Evolutionary conservation across 768 basidiomycete species (phyloP).

Genomic region (Naematelia aurantialba): DNA sequence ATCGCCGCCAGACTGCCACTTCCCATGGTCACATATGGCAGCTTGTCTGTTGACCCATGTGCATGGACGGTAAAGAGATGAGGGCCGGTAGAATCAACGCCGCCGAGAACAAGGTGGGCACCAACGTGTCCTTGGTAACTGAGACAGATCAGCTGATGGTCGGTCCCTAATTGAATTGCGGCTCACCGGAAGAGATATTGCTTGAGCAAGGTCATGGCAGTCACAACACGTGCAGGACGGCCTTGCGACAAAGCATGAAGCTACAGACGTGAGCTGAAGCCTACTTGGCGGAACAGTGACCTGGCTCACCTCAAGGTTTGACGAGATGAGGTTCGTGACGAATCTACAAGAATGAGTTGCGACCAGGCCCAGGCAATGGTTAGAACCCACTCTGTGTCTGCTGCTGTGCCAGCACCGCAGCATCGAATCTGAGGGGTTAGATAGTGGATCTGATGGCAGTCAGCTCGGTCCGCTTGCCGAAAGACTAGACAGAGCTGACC

Average conservation of each 20-base stretch:
- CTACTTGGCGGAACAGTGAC: background rate
- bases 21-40: conserved; percentile 99
- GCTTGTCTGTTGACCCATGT: conserved; percentile 96
- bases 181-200: conserved; percentile 84
- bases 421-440: conserved; percentile 92
- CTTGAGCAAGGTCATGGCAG: conserved; percentile 98
- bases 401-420: conserved; percentile 98
- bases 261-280: conserved; percentile 20
- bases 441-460: conserved; percentile 75
- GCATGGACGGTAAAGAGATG: conserved; percentile 95
- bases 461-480: background rate
- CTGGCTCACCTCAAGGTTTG: conserved; percentile 69
- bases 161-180: background rate
- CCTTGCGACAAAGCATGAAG: conserved; percentile 86
- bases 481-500: conserved; percentile 55
- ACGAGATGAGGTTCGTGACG: conserved; percentile 83
- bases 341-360: conserved; percentile 34
- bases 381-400: conserved; percentile 65
- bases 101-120: conserved; percentile 92
- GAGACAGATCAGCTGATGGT: background rate
- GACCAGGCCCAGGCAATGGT: background rate
- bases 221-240: conserved; percentile 86
- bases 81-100: conserved; percentile 88
- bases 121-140: conserved; percentile 93
- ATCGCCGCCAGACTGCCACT: conserved; percentile 94